These are phyloP conservation scores for Tulasnella sp. DNA, from an alignment of 768 basidiomycete genomes.

Conservation along the genomic window DNA sequence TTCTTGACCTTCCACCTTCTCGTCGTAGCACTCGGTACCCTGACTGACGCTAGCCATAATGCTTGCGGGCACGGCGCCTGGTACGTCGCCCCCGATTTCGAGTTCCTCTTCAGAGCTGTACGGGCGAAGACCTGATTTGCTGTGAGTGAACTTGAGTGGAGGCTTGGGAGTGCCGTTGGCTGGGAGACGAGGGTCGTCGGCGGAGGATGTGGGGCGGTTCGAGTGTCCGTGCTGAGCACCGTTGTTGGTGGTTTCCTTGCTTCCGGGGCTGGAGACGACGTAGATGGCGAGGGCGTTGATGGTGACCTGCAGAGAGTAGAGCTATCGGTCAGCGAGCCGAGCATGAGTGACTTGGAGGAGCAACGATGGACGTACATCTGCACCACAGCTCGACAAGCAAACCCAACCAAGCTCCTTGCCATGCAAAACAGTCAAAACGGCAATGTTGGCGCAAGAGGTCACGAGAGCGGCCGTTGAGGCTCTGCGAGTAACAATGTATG, in stretches of 20 bases:
- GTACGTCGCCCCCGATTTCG: no score
- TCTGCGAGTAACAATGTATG: background rate
- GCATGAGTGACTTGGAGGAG: background rate
- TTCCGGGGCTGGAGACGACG: conserved; percentile 3
- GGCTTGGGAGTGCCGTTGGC: background rate
- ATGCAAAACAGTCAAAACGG: conserved; percentile 18
- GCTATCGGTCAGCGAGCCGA: background rate
- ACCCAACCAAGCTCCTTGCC: conserved; percentile 20
- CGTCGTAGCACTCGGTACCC: background rate
- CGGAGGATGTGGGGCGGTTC: background rate
- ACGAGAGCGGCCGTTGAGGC: conserved; percentile 16
- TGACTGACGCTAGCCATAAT: background rate
- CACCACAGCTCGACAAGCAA: conserved; percentile 16
- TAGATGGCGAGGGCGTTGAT: conserved; percentile 15
- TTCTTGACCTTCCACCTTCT: background rate
- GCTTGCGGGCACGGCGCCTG: background rate
- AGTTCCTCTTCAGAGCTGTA: background rate
- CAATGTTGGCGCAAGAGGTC: conserved; percentile 19
- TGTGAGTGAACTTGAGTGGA: background rate
- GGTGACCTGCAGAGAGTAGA: background rate
- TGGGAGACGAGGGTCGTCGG: background rate
- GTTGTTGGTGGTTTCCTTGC: background rate
- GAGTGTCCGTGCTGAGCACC: background rate
- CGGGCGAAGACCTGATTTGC: background rate
- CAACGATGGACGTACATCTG: background rate